Percentiles rank a stretch among this genome's conserved stretches.
Conservation (phyloP, 2,329 filamentous ascomycete species). For the Sphaerulina populicola region DNA sequence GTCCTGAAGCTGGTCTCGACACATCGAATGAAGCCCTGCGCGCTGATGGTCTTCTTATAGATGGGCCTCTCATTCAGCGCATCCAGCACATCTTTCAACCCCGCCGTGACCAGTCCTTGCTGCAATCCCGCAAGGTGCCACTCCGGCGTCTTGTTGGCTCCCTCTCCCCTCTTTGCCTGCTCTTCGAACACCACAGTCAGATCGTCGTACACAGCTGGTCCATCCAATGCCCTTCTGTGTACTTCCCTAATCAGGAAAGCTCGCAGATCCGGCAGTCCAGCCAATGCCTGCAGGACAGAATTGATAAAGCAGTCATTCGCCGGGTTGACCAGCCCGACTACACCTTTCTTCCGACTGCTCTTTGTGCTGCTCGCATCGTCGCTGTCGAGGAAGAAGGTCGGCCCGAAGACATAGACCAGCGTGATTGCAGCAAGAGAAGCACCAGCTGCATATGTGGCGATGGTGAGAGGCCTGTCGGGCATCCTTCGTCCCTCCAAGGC, state of each 20-base stretch:
- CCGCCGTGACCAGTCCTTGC: conserved; percentile 71
- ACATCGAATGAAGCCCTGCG: conserved; percentile 70
- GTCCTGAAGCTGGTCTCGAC: conserved; percentile 82
- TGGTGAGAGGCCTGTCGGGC: conserved; percentile 73
- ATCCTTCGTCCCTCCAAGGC: conserved; percentile 40
- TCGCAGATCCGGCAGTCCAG: conserved; percentile 79
- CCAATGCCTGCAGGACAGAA: conserved; percentile 85
- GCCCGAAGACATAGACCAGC: conserved; percentile 92
- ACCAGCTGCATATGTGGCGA: conserved; percentile 88
- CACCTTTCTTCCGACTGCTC: conserved; percentile 66
- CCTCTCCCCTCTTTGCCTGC: conserved; percentile 52
- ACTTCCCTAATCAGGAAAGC: conserved; percentile 88
- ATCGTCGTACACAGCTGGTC: conserved; percentile 63
- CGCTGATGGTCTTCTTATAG: conserved; percentile 86
- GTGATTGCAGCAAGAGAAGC: conserved; percentile 91
- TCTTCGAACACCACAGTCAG: conserved; percentile 46
- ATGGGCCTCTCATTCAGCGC: conserved; percentile 87
- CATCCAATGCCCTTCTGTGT: conserved; percentile 73
- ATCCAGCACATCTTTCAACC: conserved; percentile 87
- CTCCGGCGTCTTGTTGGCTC: conserved; percentile 30
- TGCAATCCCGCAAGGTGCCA: conserved; percentile 57
- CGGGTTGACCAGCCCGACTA: conserved; percentile 80
- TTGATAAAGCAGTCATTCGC: conserved; percentile 85
- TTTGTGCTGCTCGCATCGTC: conserved; percentile 53
- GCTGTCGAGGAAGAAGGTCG: conserved; percentile 91